Evolutionary conservation across 1,284 basidiomycete species (phyloP).

Genomic region (Meira miltonrushii): DNA sequence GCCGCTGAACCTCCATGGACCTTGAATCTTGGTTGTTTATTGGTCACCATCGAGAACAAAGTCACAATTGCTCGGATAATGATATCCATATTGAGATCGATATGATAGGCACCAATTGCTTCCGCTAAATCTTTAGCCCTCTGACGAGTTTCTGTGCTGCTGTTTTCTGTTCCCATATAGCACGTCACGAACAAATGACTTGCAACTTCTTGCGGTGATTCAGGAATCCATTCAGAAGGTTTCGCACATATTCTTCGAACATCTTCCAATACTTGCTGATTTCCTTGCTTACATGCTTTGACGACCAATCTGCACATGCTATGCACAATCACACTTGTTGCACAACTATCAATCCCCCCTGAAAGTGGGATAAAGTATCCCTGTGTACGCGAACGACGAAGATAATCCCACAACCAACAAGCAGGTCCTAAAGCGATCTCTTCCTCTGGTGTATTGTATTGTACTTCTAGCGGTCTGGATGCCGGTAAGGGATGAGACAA

Average conservation of each 20-base stretch:
- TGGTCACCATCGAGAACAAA: conserved; percentile 79
- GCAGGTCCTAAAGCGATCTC: conserved; percentile 96
- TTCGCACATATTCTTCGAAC: conserved; percentile 83
- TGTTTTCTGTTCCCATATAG: conserved; percentile 99
- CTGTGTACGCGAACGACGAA: conserved; percentile 84
- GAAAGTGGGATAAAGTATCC: conserved; percentile 95
- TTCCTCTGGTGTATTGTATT: conserved; percentile 84
- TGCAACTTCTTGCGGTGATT: conserved; percentile 78
- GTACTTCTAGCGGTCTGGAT: conserved; percentile 57
- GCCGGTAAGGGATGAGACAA: background rate
- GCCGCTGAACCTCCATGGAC: conserved; percentile 79
- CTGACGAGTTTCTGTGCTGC: conserved; percentile 74
- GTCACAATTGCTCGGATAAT: conserved; percentile 76
- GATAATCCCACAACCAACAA: conserved; percentile 99
- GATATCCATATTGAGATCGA: conserved; percentile 92
- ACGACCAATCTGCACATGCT: conserved; percentile 91
- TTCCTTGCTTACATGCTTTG: conserved; percentile 59
- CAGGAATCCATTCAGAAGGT: conserved; percentile 73
- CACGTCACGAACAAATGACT: conserved; percentile 89
- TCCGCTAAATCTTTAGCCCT: conserved; percentile 79
- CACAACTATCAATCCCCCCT: conserved; percentile 96
- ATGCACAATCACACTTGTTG: conserved; percentile 88
- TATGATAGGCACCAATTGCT: conserved; percentile 78
- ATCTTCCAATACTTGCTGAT: conserved; percentile 70
- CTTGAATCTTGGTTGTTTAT: conserved; percentile 73